Evolutionary conservation across 2,329 filamentous ascomycete species (phyloP).

Genomic region (Aspergillus quadrilineatus): DNA sequence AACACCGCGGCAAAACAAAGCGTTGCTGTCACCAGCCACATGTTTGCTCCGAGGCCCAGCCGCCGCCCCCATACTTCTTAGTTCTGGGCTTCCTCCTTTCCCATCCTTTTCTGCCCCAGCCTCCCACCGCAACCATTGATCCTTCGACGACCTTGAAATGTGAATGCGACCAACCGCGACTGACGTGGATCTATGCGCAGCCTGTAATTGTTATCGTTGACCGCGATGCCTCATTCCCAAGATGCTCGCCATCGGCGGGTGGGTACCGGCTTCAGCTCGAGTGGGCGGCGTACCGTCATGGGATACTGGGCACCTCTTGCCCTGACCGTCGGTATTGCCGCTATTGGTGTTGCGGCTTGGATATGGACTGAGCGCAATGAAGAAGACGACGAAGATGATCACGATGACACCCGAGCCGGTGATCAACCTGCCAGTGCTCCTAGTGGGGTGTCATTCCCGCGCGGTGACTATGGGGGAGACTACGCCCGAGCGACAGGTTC

Average conservation of each 20-base stretch:
- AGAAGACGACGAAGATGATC: slow-evolving; percentile 68
- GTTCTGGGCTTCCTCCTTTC: slow-evolving; percentile 20
- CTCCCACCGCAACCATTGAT: slow-evolving; percentile 16
- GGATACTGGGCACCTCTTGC: slow-evolving; percentile 87
- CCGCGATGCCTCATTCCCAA: slow-evolving; percentile 41
- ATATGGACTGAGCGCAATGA: slow-evolving; percentile 86
- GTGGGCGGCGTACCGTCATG: slow-evolving; percentile 42
- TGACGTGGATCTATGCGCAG: slow-evolving; percentile 28
- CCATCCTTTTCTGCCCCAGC: slow-evolving; percentile 13
- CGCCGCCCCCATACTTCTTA: slow-evolving; percentile 23
- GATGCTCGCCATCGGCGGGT: slow-evolving; percentile 40
- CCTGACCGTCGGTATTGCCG: slow-evolving; percentile 82
- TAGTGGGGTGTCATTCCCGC: slow-evolving; percentile 26
- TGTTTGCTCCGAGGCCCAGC: slow-evolving; percentile 42
- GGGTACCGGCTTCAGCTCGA: slow-evolving; percentile 43
- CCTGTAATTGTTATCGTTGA: slow-evolving; percentile 25
- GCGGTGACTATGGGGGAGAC: slow-evolving; percentile 30
- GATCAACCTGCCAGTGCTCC: slow-evolving; percentile 27
- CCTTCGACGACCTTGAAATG: slow-evolving; percentile 30
- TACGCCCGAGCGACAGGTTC: slow-evolving; percentile 37
- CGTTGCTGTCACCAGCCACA: slow-evolving; percentile 38
- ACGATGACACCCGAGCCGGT: slow-evolving; percentile 51
- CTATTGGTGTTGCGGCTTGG: slow-evolving; percentile 84
- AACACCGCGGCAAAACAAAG: slow-evolving; percentile 26
- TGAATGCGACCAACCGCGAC: slow-evolving; percentile 29